Evolutionary conservation across 129 eudicot genomes (phyloP).

Genomic region (Lactuca sativa): DNA sequence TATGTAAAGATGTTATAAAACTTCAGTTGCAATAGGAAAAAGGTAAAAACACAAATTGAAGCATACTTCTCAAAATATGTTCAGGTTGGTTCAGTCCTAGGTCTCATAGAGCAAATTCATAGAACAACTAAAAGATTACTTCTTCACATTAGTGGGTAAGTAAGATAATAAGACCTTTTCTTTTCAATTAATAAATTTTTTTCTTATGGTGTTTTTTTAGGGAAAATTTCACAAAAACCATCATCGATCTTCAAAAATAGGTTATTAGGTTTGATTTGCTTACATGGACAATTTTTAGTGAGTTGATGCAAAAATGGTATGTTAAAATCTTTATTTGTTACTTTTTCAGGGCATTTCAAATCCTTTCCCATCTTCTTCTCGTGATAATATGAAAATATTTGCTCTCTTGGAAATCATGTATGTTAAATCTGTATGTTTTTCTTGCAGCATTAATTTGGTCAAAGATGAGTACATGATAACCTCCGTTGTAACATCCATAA

Average conservation of each 20-base stretch:
- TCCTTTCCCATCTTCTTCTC: not conserved
- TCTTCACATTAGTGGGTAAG: conserved; percentile 91
- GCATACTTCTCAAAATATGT: conserved; percentile 20
- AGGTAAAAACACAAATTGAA: conserved; percentile 2
- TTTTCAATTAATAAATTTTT: conserved; percentile 24
- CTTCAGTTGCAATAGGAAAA: conserved; percentile 20
- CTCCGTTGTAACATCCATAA: too few relatives aligned
- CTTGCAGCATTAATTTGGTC: conserved; percentile 95
- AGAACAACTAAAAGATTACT: conserved; percentile 85
- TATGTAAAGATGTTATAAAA: conserved; percentile 12
- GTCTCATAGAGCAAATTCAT: conserved; percentile 77
- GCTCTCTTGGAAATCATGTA: too few relatives aligned
- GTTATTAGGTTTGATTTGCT: too few relatives aligned
- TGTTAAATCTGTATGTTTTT: conserved; percentile 15
- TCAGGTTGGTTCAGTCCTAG: conserved; percentile 91
- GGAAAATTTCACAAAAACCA: too few relatives aligned
- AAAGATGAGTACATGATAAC: conserved; percentile 99
- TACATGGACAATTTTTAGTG: too few relatives aligned
- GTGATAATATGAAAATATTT: not conserved
- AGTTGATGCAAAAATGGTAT: conserved; percentile 99
- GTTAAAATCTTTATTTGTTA: not conserved
- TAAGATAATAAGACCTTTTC: too few relatives aligned
- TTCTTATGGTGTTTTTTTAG: too few relatives aligned
- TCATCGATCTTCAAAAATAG: too few relatives aligned
- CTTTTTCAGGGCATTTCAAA: conserved; percentile 8